phyloP scores from a whole-genome alignment of 306 rosid species.

The Morella rubra region DNA sequence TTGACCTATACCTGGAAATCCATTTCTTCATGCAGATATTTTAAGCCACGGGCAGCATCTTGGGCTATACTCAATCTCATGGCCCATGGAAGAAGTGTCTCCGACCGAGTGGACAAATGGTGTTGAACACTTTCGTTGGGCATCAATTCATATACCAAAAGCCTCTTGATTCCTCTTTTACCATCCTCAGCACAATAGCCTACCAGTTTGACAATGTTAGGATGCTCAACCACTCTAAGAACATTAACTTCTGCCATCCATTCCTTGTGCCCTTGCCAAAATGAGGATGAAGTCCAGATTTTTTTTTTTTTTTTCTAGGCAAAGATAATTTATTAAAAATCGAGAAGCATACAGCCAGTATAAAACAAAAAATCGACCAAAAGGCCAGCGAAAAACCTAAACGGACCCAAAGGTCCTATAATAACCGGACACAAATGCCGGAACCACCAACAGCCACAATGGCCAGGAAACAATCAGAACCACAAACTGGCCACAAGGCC shows the following conservation, averaged over 20 bases:
- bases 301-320: no score
- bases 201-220: slow-evolving; percentile 87
- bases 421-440: no score
- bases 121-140: slow-evolving; percentile 78
- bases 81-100: slow-evolving; percentile 69
- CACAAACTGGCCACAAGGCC: no score
- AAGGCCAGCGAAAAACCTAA: no score
- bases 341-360: no score
- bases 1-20: slow-evolving; percentile 68
- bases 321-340: no score
- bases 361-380: no score
- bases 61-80: slow-evolving; percentile 82
- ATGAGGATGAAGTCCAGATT: not conserved
- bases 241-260: slow-evolving; percentile 99
- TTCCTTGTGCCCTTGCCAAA: slow-evolving; percentile 85
- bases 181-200: slow-evolving; percentile 98
- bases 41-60: slow-evolving; percentile 88
- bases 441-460: no score
- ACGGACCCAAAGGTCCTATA: no score
- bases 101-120: slow-evolving; percentile 67
- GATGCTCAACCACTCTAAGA: slow-evolving; percentile 93
- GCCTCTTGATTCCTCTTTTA: slow-evolving; percentile 95
- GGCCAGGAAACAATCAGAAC: no score
- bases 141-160: slow-evolving; percentile 83
- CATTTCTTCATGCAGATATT: slow-evolving; percentile 87